phyloP scores from a whole-genome alignment of 2,329 filamentous ascomycete genomes.

The Pseudophaeomoniella oleicola region DNA sequence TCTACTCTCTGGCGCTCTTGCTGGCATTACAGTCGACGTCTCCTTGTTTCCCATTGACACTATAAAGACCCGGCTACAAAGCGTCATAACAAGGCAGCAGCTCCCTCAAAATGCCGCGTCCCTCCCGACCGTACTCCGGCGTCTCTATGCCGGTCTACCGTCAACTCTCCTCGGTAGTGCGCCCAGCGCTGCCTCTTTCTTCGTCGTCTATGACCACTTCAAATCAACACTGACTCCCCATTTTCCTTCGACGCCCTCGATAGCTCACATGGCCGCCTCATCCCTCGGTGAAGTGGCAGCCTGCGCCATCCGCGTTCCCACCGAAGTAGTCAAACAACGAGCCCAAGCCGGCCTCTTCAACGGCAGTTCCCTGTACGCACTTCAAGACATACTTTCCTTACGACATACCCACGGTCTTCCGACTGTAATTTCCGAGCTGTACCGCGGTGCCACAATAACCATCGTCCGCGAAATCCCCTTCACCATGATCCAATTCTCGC shows the following conservation, averaged over 20 bases:
- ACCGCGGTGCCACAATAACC: slow-evolving; percentile 83
- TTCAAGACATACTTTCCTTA: slow-evolving; percentile 53
- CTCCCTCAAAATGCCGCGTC: slow-evolving; percentile 54
- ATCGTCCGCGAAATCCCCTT: slow-evolving; percentile 94
- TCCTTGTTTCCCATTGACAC: slow-evolving; percentile 97
- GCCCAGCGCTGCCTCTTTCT: slow-evolving; percentile 91
- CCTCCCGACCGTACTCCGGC: slow-evolving; percentile 68
- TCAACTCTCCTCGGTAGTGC: slow-evolving; percentile 81
- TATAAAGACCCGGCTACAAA: slow-evolving; percentile 89
- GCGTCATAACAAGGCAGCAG: neutral
- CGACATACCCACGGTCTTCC: slow-evolving; percentile 15
- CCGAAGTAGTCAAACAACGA: slow-evolving; percentile 92
- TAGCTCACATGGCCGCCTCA: slow-evolving; percentile 71
- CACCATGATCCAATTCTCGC: slow-evolving; percentile 89
- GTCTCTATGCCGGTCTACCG: slow-evolving; percentile 87
- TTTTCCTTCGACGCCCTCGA: slow-evolving; percentile 15
- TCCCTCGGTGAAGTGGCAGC: slow-evolving; percentile 80
- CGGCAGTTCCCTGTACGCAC: slow-evolving; percentile 49
- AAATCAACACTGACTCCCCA: slow-evolving; percentile 39
- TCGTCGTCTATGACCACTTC: slow-evolving; percentile 76
- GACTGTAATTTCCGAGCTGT: slow-evolving; percentile 64
- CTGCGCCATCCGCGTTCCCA: slow-evolving; percentile 83
- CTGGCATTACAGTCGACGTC: slow-evolving; percentile 91
- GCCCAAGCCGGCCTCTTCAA: slow-evolving; percentile 79
- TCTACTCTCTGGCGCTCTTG: slow-evolving; percentile 55